These are phyloP conservation scores for Kandelia obovata DNA, from an alignment of 345 rosid species.

Conservation along the genomic window DNA sequence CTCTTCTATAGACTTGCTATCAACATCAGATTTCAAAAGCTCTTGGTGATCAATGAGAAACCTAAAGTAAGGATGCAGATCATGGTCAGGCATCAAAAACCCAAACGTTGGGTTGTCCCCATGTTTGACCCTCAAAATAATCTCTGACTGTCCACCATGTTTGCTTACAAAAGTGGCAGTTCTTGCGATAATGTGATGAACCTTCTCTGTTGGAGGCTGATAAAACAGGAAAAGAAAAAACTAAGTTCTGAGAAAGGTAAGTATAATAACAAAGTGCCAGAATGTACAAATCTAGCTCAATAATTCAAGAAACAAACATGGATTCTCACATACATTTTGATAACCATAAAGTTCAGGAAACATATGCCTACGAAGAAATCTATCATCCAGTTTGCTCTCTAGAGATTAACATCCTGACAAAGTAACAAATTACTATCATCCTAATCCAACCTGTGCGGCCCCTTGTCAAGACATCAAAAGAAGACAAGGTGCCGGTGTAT, in stretches of 20 bases:
- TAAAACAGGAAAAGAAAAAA: slow-evolving; percentile 23
- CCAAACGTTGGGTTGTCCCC: slow-evolving; percentile 96
- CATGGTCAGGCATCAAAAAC: slow-evolving; percentile 87
- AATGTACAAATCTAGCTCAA: slow-evolving; percentile 23
- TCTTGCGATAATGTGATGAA: slow-evolving; percentile 87
- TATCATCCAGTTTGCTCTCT: slow-evolving; percentile 56
- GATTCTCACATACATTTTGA: slow-evolving; percentile 47
- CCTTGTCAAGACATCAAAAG: slow-evolving; percentile 91
- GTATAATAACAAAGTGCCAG: neutral
- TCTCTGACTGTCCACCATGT: slow-evolving; percentile 92
- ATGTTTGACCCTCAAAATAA: slow-evolving; percentile 91
- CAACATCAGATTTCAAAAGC: slow-evolving; percentile 35
- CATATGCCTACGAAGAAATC: slow-evolving; percentile 51
- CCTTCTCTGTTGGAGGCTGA: slow-evolving; percentile 91
- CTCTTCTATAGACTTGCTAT: slow-evolving; percentile 43
- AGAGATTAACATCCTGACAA: slow-evolving; percentile 46
- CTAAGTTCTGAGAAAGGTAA: slow-evolving; percentile 27
- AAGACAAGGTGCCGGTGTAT: slow-evolving; percentile 83
- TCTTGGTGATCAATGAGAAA: slow-evolving; percentile 86
- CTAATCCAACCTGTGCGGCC: slow-evolving; percentile 97
- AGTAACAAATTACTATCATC: slow-evolving; percentile 60
- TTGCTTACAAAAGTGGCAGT: slow-evolving; percentile 80
- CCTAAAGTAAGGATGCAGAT: slow-evolving; percentile 70
- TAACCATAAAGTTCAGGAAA: slow-evolving; percentile 60
- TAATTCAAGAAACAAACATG: slow-evolving; percentile 21